These are phyloP conservation scores for Brasilioporus rufonigricans DNA, from an alignment of 768 basidiomycete species.

Conservation along the genomic window DNA sequence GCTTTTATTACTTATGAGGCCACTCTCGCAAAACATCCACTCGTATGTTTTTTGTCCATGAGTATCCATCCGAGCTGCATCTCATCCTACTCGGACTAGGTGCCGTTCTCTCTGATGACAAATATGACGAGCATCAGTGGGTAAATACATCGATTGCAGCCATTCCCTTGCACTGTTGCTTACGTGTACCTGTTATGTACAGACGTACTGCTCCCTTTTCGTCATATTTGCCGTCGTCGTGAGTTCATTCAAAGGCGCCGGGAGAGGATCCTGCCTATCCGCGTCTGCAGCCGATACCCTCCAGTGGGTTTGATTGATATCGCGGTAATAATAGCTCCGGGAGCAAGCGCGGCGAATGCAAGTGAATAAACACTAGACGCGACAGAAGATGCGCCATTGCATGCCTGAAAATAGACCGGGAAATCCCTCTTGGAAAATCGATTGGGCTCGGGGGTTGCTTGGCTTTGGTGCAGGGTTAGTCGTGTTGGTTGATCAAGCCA, in stretches of 20 bases:
- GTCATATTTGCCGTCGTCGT: background rate
- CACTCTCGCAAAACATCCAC: background rate
- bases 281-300: too few relatives aligned
- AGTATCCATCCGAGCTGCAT: background rate
- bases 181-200: background rate
- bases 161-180: background rate
- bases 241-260: background rate
- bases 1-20: background rate
- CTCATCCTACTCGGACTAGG: background rate
- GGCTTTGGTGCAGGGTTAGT: background rate
- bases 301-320: too few relatives aligned
- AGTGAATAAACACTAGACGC: too few relatives aligned
- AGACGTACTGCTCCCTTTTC: background rate
- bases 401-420: background rate
- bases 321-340: too few relatives aligned
- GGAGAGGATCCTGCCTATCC: too few relatives aligned
- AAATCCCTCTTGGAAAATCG: background rate
- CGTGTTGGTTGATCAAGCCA: background rate
- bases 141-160: background rate
- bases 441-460: background rate
- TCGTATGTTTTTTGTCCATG: background rate
- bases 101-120: slow-evolving; percentile 2
- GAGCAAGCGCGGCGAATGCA: too few relatives aligned
- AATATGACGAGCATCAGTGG: slow-evolving; percentile 15
- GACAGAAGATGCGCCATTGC: too few relatives aligned